Conservation (phyloP, 805 yeast species). For the Candida rishiriensis region DNA sequence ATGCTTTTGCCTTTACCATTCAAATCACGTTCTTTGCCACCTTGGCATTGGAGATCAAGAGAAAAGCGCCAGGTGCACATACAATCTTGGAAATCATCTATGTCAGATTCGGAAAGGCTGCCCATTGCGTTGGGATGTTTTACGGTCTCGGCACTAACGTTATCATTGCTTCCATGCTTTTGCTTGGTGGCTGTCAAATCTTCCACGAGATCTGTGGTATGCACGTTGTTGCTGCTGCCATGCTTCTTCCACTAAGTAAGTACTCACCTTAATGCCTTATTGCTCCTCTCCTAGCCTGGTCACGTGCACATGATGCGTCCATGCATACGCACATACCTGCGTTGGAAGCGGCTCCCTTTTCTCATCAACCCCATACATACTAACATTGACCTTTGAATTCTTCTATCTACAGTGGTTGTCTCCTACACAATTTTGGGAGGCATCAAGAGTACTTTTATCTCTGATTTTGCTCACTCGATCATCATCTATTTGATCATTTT, state of each 20-base stretch:
- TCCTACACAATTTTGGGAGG: slow-evolving; percentile 49
- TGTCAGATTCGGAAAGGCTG: slow-evolving; percentile 33
- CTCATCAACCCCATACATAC: no score
- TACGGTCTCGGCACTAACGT: slow-evolving; percentile 36
- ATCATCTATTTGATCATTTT: slow-evolving; percentile 36
- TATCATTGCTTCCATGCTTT: slow-evolving; percentile 34
- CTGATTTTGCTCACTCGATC: slow-evolving; percentile 49
- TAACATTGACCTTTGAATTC: no score
- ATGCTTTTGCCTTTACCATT: slow-evolving; percentile 31
- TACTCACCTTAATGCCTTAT: no score
- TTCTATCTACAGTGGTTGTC: slow-evolving; percentile 25
- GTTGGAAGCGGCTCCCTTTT: no score
- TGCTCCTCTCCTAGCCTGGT: no score
- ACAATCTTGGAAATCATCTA: slow-evolving; percentile 36
- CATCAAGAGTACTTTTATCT: slow-evolving; percentile 45
- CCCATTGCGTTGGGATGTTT: slow-evolving; percentile 33
- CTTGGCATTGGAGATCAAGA: slow-evolving; percentile 36
- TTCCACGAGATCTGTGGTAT: slow-evolving; percentile 39
- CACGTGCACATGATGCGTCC: no score
- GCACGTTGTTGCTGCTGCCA: slow-evolving; percentile 40
- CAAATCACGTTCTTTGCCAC: slow-evolving; percentile 35
- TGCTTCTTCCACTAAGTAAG: slow-evolving; percentile 39
- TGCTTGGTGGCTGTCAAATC: slow-evolving; percentile 42
- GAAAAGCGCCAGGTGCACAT: slow-evolving; percentile 39
- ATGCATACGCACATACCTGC: no score